A percentile compares a stretch with the other conserved stretches of the same genome.
These are phyloP conservation scores for Spirogloea muscicola DNA, from an alignment of 139 green algal genomes.

Conservation along the genomic window DNA sequence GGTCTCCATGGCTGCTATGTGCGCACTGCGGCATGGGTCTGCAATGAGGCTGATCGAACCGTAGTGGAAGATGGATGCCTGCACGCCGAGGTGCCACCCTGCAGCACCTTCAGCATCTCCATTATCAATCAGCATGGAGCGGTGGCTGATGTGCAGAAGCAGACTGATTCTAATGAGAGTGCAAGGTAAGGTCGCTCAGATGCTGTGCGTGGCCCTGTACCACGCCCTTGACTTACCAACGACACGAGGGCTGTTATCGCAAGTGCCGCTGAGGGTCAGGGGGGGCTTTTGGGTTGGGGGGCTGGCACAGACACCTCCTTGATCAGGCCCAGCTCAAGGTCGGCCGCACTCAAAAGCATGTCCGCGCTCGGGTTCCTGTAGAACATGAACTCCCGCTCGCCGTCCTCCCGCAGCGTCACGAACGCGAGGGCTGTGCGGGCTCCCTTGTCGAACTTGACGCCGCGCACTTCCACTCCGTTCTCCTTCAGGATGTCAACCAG, in stretches of 20 bases:
- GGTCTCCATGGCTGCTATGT: slow-evolving; percentile 19
- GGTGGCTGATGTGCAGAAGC: not conserved
- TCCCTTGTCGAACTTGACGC: slow-evolving; percentile 29
- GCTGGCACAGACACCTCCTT: slow-evolving; percentile 3
- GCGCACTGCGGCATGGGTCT: slow-evolving; percentile 38
- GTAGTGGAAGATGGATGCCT: slow-evolving; percentile 37
- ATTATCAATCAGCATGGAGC: not conserved
- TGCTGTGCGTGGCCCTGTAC: too few species aligned
- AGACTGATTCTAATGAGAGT: too few species aligned
- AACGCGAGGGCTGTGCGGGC: slow-evolving; percentile 45
- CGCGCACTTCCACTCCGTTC: slow-evolving; percentile 29
- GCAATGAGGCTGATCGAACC: slow-evolving; percentile 46
- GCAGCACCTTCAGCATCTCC: not conserved
- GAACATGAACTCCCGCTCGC: slow-evolving; percentile 48
- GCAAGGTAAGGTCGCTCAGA: too few species aligned
- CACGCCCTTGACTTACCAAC: too few species aligned
- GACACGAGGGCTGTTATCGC: not conserved
- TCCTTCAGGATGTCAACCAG: slow-evolving; percentile 27
- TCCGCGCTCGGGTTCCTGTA: slow-evolving; percentile 46
- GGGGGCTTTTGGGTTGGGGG: not conserved
- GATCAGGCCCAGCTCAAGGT: slow-evolving; percentile 32
- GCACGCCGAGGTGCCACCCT: not conserved
- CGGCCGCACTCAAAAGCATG: slow-evolving; percentile 37
- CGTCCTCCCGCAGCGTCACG: slow-evolving; percentile 26
- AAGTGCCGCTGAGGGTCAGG: not conserved